These are phyloP conservation scores for Sphaerulina musiva DNA, from an alignment of 2,329 filamentous ascomycete species.

Conservation along the genomic window DNA sequence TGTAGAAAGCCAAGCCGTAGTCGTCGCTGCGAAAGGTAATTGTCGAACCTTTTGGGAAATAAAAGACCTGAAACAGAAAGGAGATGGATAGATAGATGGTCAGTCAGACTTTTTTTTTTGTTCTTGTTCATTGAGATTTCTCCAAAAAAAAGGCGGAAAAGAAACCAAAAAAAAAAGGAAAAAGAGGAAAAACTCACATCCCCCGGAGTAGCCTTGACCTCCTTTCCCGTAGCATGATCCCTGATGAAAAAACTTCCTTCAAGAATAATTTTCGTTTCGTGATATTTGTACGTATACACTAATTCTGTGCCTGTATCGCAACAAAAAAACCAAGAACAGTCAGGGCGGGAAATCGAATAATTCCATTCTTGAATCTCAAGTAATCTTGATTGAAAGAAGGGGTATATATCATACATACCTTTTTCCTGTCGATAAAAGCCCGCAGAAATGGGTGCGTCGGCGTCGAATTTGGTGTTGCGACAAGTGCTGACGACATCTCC, in stretches of 20 bases:
- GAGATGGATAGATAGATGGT: no score
- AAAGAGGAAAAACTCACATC: slow-evolving; percentile 42
- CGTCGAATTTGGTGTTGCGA: slow-evolving; percentile 34
- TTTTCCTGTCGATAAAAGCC: not conserved
- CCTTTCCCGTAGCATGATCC: slow-evolving; percentile 31
- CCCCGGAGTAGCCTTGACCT: slow-evolving; percentile 53
- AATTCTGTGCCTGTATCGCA: slow-evolving; percentile 48
- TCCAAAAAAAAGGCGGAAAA: no score
- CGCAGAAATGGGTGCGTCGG: slow-evolving; percentile 31
- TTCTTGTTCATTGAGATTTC: no score
- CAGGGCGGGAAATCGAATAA: no score
- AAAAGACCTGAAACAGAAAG: slow-evolving; percentile 47
- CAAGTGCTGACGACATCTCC: slow-evolving; percentile 51
- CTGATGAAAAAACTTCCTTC: slow-evolving; percentile 59
- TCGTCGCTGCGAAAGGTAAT: slow-evolving; percentile 51
- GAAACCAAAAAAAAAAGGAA: no score
- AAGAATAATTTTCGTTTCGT: slow-evolving; percentile 69
- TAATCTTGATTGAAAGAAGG: no score
- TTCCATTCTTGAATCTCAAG: no score
- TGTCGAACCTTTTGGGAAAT: slow-evolving; percentile 59
- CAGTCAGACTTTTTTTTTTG: no score
- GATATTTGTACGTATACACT: slow-evolving; percentile 62
- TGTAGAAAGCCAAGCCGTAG: slow-evolving; percentile 28
- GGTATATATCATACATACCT: not conserved
- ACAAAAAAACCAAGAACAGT: no score